Percentiles rank a stretch among this genome's conserved stretches.
These are phyloP conservation scores for Blepharisma japonicum DNA, from an alignment of 73 alveolate species.

Conservation along the genomic window DNA sequence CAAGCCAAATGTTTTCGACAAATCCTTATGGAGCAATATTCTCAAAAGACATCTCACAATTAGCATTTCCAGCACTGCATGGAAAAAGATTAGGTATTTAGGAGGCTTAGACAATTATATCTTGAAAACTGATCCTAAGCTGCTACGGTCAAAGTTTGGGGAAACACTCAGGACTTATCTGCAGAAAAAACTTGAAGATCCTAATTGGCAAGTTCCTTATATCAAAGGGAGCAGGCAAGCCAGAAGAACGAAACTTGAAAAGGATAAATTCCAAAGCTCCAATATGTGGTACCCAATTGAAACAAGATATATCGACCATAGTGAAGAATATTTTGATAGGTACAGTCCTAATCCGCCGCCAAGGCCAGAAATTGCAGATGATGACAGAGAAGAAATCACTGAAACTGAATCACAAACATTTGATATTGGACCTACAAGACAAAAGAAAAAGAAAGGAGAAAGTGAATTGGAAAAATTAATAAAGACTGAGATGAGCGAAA, in stretches of 20 bases:
- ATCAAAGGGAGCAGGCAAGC: slow-evolving; percentile 38
- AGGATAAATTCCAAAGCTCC: neutral
- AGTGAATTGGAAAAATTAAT: neutral
- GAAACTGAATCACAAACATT: neutral
- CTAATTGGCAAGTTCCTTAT: slow-evolving; percentile 46
- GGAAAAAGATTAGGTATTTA: slow-evolving; percentile 43
- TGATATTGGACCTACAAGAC: neutral
- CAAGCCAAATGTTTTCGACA: slow-evolving; percentile 47
- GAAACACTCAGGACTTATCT: slow-evolving; percentile 30
- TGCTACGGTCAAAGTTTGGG: slow-evolving; percentile 55
- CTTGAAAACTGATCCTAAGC: slow-evolving; percentile 34
- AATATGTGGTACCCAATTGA: slow-evolving; percentile 12
- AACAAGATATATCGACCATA: neutral
- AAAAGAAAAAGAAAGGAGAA: neutral
- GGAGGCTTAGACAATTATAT: slow-evolving; percentile 60
- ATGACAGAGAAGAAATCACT: neutral
- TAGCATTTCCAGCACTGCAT: slow-evolving; percentile 41
- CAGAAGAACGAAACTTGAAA: neutral
- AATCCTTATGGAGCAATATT: slow-evolving; percentile 36
- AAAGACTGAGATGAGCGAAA: neutral
- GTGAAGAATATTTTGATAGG: neutral
- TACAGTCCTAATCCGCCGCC: neutral
- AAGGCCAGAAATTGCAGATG: neutral
- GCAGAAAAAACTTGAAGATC: slow-evolving; percentile 46
- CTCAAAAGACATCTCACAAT: slow-evolving; percentile 30